Base-by-base conservation (phyloP, 768 basidiomycete genomes). In the Lentinula raphanica region DNA sequence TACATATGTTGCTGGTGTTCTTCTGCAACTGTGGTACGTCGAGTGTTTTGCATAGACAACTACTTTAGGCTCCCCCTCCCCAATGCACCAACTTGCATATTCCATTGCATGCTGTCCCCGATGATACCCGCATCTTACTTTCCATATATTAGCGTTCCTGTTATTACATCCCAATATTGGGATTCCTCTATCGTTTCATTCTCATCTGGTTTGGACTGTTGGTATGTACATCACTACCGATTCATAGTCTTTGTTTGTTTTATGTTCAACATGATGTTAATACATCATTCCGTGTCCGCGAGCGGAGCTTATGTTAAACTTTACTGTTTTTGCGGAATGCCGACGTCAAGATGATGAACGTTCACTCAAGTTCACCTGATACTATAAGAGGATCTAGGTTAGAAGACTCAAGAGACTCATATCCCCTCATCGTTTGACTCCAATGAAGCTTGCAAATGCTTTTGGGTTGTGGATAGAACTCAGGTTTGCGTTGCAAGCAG, bases 391-490 rank as follows among this genome's bases (percentile, higher is more conserved):
- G 5, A 11, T 21, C 17, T 7, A 21, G 2, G 8, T 21, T 17
- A 40, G 12, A 17, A 36, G 3, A 15, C n/a, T n/a, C 35, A 36
- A 36, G 2, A 36, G 39, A 40, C 15, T 8, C 23, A 44, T 8
- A 13, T 44, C 0, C 21, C 19, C 12, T n/a, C 21, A 7, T 44
- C 42, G 42, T 12, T 23, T 44, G 42, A 44, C 19, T 5, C 19
- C 39, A n/a, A 44, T 44, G 42, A 44, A 44, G 21, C 21, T 44
- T 23, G 42, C 42, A 44, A 44, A 44, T 44, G 42, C 42, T 21
- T 44, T 44, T 50, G 58, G 56, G 27, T 62, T 71, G 6, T 59
- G 76, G 7, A 29, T 42, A 0, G 76, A 78, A 51, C 44, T 79
- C 36, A 60, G 58, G n/a, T 1, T 62, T 29, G 66, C 72, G 2